These are phyloP conservation scores for Vitis labrusca DNA, from an alignment of 164 flowering plant species.

Conservation along the genomic window DNA sequence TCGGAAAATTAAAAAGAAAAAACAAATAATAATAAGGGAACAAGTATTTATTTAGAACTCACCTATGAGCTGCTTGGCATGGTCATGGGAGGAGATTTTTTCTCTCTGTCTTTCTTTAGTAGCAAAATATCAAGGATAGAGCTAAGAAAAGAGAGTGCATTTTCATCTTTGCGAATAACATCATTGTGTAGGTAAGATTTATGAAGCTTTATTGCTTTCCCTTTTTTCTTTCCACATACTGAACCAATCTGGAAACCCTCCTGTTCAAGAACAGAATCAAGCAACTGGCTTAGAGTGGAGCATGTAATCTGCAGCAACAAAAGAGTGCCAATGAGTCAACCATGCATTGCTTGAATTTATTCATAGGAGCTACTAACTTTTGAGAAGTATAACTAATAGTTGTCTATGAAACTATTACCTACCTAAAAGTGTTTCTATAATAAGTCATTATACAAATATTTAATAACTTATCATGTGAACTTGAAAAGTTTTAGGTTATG, in stretches of 20 bases:
- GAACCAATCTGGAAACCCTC: slow-evolving; percentile 17
- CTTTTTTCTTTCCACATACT: slow-evolving; percentile 44
- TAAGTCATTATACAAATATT: no score
- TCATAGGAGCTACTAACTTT: background rate
- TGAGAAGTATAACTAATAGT: no score
- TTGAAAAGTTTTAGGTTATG: no score
- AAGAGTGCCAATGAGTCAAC: background rate
- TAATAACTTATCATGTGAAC: no score
- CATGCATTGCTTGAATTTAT: background rate
- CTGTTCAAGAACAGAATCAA: slow-evolving; percentile 37
- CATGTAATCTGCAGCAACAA: slow-evolving; percentile 49
- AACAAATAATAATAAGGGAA: no score
- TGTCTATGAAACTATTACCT: no score
- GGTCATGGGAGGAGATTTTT: slow-evolving; percentile 16
- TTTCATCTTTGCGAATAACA: slow-evolving; percentile 20
- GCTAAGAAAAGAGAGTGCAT: no score
- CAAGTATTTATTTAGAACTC: no score
- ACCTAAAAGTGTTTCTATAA: no score
- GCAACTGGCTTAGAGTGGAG: slow-evolving; percentile 38
- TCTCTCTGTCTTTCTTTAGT: slow-evolving; percentile 70
- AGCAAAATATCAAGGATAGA: slow-evolving; percentile 50
- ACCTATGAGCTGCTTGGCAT: no score
- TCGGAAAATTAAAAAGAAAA: no score
- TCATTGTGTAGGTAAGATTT: slow-evolving; percentile 13
- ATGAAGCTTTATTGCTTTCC: slow-evolving; percentile 26